These are phyloP conservation scores for Bipolaris gigantea DNA, from an alignment of 2,329 filamentous ascomycete species.

Conservation along the genomic window DNA sequence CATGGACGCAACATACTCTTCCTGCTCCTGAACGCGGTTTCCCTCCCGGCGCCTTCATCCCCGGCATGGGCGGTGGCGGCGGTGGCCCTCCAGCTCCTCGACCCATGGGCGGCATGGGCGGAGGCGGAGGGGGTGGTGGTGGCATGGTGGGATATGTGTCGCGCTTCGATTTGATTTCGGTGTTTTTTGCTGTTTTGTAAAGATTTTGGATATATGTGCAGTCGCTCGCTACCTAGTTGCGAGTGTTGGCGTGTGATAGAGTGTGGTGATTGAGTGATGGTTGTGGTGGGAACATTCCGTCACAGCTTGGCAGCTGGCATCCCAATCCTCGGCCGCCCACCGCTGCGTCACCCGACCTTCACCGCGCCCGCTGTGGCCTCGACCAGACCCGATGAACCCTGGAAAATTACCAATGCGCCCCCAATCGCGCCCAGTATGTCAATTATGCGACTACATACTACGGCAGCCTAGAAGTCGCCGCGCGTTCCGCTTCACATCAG, in stretches of 20 bases:
- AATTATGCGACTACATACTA: conserved; percentile 38
- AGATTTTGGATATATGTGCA: conserved; percentile 1
- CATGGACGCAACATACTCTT: conserved; percentile 32
- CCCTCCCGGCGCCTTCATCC: conserved; percentile 36
- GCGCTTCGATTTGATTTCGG: not conserved
- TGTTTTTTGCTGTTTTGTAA: not conserved
- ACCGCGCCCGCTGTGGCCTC: conserved; percentile 13
- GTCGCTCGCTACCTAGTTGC: conserved; percentile 21
- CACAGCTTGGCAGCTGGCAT: conserved; percentile 8
- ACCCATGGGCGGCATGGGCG: conserved; percentile 45
- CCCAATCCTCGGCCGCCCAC: conserved; percentile 17
- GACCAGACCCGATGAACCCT: conserved; percentile 32
- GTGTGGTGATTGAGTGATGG: conserved; percentile 23
- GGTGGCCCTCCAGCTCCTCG: conserved; percentile 43
- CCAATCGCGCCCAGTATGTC: conserved; percentile 37
- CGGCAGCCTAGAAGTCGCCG: conserved; percentile 36
- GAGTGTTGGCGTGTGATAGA: conserved; percentile 16
- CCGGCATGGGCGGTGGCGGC: conserved; percentile 43
- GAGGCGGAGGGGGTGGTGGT: conserved; percentile 44
- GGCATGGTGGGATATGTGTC: conserved; percentile 12
- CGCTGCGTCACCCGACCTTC: conserved; percentile 24
- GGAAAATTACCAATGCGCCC: conserved; percentile 30
- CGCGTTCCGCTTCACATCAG: conserved; percentile 30
- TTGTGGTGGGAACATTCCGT: conserved; percentile 16
- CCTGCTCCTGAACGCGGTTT: conserved; percentile 39